Evolutionary conservation across 352 stramenopile genomes (phyloP).

Genomic region (Aphanomyces euteiches): DNA sequence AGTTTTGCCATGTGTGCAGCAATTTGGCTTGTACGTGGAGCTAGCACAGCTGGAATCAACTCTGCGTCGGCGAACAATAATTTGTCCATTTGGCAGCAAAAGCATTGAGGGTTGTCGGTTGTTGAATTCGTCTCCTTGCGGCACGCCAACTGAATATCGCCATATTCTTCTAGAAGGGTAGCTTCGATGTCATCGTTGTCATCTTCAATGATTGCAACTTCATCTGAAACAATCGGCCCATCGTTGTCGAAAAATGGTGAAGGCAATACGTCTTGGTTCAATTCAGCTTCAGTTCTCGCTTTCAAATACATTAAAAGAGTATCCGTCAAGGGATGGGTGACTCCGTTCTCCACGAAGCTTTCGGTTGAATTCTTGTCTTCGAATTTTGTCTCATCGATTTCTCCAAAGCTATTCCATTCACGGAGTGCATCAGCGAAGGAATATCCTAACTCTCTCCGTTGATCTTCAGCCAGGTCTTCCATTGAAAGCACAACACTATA

Average conservation of each 20-base stretch:
- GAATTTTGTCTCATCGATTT: constrained; percentile 36
- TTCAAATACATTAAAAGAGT: constrained; percentile 65
- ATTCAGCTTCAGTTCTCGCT: constrained; percentile 56
- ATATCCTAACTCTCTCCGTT: constrained; percentile 50
- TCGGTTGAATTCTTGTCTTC: constrained; percentile 50
- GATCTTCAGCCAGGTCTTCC: constrained; percentile 59
- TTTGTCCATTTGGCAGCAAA: neutral
- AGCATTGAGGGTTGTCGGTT: neutral
- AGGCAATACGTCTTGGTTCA: constrained; percentile 45
- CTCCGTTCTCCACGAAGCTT: constrained; percentile 69
- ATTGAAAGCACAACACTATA: constrained; percentile 33
- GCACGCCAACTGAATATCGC: constrained; percentile 12
- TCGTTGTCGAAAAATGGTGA: constrained; percentile 37
- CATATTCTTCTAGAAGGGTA: constrained; percentile 20
- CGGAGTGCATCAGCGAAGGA: constrained; percentile 55
- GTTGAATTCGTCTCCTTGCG: neutral
- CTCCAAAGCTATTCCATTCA: constrained; percentile 56
- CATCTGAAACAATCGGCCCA: constrained; percentile 34
- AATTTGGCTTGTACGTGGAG: neutral
- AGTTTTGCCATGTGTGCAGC: neutral
- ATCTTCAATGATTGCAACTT: neutral
- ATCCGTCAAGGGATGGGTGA: constrained; percentile 65
- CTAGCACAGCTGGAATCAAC: neutral
- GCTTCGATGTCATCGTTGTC: constrained; percentile 25
- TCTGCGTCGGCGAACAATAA: neutral